Evolutionary conservation across 1,284 basidiomycete species (phyloP), one percentile per base, ranked within the genome.

Genomic region (Fomitopsis pinicola): DNA sequence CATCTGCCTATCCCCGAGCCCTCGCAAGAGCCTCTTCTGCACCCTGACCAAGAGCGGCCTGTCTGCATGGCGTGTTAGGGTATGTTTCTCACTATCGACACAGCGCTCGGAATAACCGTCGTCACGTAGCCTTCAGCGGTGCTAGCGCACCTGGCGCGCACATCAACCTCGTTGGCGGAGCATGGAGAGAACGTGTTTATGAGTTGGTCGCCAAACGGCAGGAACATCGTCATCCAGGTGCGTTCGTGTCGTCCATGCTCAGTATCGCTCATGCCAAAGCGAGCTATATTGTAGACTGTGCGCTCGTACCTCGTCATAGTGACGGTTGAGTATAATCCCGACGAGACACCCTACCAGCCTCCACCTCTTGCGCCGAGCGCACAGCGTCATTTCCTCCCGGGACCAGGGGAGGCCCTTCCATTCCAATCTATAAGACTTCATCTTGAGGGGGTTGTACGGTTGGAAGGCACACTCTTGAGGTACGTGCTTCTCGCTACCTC

Each of bases 41-140:
- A 82, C 86, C 8, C 76, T 95, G 54, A 88, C 91, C 6, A 81
- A 79, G 66, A 83, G 80, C 68, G 82, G 84, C 5, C 73, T 96
- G 38, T 80, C 88, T 2, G 80, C 95, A 42, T 96, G 94, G 94
- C 85, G 89, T 73, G 88, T 92, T 62, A 82, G 93, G 73, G 94
- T 95, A 74, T 69, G 90, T 82, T 26, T 22, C 36, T 46, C 40
- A 28, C 26, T 52, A 14, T 44, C 9, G 40, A 15, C 15, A 26
- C 17, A 28, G 7, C 40, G 36, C 26, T 17, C 26, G 5, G n/a
- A 14, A 45, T 63, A 17, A 59, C 30, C 12, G 36, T 15, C 2
- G 19, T 36, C 36, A 57, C 10, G 19, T 44, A 96, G 94, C 94
- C 94, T 1, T 86, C 89, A 33, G 87, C 89, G 26, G 80, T 92